These are phyloP conservation scores for Arabidopsis lyrata DNA, from an alignment of 441 rosid genomes.

Conservation along the genomic window DNA sequence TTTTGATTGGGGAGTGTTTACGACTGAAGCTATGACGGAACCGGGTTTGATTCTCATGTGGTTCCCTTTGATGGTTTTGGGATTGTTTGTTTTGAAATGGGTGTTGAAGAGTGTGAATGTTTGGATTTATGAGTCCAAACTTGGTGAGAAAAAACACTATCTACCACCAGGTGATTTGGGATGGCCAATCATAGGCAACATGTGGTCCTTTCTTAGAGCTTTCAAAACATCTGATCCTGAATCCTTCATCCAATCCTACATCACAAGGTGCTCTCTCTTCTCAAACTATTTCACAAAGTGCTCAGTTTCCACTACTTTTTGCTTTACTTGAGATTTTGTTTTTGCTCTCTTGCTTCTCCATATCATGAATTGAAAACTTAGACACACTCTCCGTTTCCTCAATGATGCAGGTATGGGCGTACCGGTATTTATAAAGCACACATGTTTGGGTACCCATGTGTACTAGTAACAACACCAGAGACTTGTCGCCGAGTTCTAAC, in stretches of 20 bases:
- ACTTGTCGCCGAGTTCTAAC: slow-evolving; percentile 65
- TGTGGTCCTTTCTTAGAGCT: slow-evolving; percentile 58
- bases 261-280: slow-evolving; percentile 40
- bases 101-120: slow-evolving; percentile 49
- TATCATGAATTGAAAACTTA: slow-evolving; percentile 11
- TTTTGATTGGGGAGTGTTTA: slow-evolving; percentile 2
- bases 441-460: slow-evolving; percentile 87
- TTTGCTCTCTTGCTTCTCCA: slow-evolving; percentile 6
- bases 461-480: slow-evolving; percentile 77
- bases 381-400: not conserved
- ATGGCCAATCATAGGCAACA: slow-evolving; percentile 64
- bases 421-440: slow-evolving; percentile 75
- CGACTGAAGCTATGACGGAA: slow-evolving; percentile 31
- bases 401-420: slow-evolving; percentile 61
- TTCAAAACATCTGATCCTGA: slow-evolving; percentile 59
- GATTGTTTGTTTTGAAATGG: slow-evolving; percentile 44
- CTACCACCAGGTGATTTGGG: slow-evolving; percentile 68
- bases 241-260: slow-evolving; percentile 44
- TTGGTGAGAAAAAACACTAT: slow-evolving; percentile 45
- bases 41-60: slow-evolving; percentile 19
- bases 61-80: slow-evolving; percentile 29
- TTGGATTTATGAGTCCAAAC: slow-evolving; percentile 52
- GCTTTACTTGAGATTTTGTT: not conserved
- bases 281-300: slow-evolving; percentile 8
- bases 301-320: not conserved